A percentile compares a stretch with the other conserved stretches of the same genome.
Evolutionary conservation across 2,329 filamentous ascomycete genomes (phyloP).

Genomic region (Aspergillus clavatus): DNA sequence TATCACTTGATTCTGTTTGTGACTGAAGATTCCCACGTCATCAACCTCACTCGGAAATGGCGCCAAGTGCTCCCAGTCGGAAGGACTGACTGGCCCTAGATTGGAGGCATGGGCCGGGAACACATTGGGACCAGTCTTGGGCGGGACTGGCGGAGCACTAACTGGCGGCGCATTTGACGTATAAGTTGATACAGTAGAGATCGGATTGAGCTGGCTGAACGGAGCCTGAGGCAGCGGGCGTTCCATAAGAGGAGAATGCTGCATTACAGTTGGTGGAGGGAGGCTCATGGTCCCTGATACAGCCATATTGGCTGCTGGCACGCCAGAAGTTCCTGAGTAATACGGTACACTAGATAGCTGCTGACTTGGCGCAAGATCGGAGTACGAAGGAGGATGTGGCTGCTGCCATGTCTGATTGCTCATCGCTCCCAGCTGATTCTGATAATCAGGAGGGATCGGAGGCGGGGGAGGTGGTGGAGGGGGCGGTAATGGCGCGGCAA

Average conservation of each 20-base stretch:
- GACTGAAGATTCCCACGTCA: constrained; percentile 26
- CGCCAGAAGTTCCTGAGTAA: not conserved
- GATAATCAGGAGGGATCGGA: constrained; percentile 38
- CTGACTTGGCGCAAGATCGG: constrained; percentile 22
- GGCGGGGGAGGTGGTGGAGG: constrained; percentile 33
- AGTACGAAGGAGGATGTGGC: constrained; percentile 26
- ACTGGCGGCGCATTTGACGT: constrained; percentile 1
- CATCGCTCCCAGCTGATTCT: constrained; percentile 26
- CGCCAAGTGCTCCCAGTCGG: constrained; percentile 46
- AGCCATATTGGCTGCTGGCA: not conserved
- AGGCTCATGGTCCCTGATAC: not conserved
- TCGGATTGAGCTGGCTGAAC: constrained; percentile 3
- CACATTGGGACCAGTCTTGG: constrained; percentile 18
- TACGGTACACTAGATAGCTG: constrained; percentile 5
- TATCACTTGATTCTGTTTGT: constrained; percentile 10
- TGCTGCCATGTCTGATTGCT: constrained; percentile 23
- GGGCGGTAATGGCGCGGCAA: constrained; percentile 21
- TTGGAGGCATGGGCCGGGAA: constrained; percentile 30
- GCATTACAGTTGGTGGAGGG: not conserved
- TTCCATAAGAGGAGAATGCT: constrained; percentile 7
- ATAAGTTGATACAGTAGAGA: not conserved
- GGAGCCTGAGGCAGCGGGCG: constrained; percentile 10
- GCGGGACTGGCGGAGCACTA: constrained; percentile 20
- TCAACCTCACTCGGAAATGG: constrained; percentile 35
- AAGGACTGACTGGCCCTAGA: constrained; percentile 40